These are phyloP conservation scores for Phlebiopsis gigantea DNA, from an alignment of 768 basidiomycete species.

Conservation along the genomic window DNA sequence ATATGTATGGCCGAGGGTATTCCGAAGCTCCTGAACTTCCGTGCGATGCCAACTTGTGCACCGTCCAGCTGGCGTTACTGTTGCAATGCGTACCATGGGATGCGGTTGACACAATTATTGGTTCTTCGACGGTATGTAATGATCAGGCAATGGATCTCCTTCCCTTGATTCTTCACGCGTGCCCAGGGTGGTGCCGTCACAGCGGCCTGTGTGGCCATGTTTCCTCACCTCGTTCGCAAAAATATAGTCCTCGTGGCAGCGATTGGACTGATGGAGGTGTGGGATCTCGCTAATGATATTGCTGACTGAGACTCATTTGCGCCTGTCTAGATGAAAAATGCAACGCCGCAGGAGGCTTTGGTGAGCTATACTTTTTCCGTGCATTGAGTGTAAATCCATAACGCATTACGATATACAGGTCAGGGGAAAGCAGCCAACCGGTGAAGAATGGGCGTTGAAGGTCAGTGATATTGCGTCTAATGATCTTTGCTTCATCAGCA, in stretches of 20 bases:
- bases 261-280: too few species aligned
- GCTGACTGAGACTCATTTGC: too few species aligned
- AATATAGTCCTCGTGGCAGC: too few species aligned
- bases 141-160: not conserved
- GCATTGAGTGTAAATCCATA: too few species aligned
- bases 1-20: conserved; percentile 79
- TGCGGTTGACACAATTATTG: conserved; percentile 49
- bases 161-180: not conserved
- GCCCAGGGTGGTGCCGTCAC: conserved; percentile 68
- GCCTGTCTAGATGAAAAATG: too few species aligned
- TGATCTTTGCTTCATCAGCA: not conserved
- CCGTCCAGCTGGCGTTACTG: conserved; percentile 71
- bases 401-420: too few species aligned
- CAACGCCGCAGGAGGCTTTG: too few species aligned
- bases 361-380: too few species aligned
- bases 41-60: conserved; percentile 58
- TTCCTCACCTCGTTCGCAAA: conserved; percentile 60
- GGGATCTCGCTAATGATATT: too few species aligned
- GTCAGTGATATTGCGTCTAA: too few species aligned
- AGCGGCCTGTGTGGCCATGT: conserved; percentile 60
- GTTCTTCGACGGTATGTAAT: conserved; percentile 68
- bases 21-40: conserved; percentile 62
- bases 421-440: too few species aligned
- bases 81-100: conserved; percentile 77
- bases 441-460: too few species aligned